A percentile compares a stretch with the other conserved stretches of the same genome.
These are phyloP conservation scores for Rhizopus arrhizus DNA, from an alignment of 371 early-diverging fungal species.

Conservation along the genomic window DNA sequence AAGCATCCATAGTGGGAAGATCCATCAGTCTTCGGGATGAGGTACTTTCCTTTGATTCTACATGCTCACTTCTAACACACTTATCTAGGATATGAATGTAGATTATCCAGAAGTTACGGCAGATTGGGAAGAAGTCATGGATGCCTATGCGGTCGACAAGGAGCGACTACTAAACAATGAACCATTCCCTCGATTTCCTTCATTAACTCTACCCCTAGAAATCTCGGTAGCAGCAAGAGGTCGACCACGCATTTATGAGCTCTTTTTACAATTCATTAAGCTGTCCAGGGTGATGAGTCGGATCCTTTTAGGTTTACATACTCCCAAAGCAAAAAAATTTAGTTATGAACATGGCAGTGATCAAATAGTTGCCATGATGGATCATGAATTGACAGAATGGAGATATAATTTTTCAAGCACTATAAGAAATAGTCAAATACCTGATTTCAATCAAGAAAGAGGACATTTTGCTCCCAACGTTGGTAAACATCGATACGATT, in stretches of 20 bases:
- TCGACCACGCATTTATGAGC: constrained; percentile 32
- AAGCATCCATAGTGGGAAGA: constrained; percentile 40
- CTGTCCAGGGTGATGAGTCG: constrained; percentile 43
- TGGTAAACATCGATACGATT: constrained; percentile 18
- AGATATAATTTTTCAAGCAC: constrained; percentile 37
- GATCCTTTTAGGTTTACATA: constrained; percentile 40
- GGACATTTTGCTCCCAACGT: constrained; percentile 39
- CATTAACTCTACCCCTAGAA: constrained; percentile 22
- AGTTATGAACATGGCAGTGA: constrained; percentile 45
- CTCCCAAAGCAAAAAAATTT: constrained; percentile 37
- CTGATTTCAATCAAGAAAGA: constrained; percentile 32
- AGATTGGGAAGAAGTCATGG: constrained; percentile 41
- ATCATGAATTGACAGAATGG: constrained; percentile 47
- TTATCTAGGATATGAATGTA: constrained; percentile 36
- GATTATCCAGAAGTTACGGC: constrained; percentile 37
- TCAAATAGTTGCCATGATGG: constrained; percentile 35
- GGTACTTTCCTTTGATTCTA: constrained; percentile 12
- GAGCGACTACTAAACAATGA: constrained; percentile 2
- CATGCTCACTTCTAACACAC: too few species aligned
- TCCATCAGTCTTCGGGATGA: constrained; percentile 44
- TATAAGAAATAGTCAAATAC: constrained; percentile 27
- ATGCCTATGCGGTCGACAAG: constrained; percentile 33
- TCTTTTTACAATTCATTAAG: constrained; percentile 44
- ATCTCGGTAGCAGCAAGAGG: neutral
- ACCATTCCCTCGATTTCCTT: constrained; percentile 31